These are phyloP conservation scores for Skeletonema grethae DNA, from an alignment of 108 stramenopile species.

Conservation along the genomic window DNA sequence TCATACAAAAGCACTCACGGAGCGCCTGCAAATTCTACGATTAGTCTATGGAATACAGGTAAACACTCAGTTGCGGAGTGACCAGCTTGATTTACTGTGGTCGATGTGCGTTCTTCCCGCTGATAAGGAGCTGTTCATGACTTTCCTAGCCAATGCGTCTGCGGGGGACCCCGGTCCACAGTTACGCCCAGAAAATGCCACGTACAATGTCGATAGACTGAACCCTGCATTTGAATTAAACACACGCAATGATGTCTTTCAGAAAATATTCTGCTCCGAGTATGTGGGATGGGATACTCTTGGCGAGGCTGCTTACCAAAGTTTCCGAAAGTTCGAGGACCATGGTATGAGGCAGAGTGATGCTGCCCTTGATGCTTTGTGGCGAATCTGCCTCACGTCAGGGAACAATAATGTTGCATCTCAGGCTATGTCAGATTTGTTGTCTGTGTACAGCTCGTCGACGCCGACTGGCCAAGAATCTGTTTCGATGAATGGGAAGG, in stretches of 20 bases:
- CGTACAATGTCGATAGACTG: conserved; percentile 45
- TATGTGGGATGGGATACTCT: conserved; percentile 59
- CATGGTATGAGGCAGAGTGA: conserved; percentile 20
- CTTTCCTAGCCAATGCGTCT: conserved; percentile 78
- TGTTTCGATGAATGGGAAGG: conserved; percentile 18
- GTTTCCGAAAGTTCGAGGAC: conserved; percentile 64
- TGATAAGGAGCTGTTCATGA: conserved; percentile 81
- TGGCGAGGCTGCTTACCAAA: conserved; percentile 65
- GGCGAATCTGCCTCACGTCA: conserved; percentile 80
- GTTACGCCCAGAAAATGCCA: conserved; percentile 34
- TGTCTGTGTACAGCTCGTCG: conserved; percentile 58
- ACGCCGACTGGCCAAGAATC: conserved; percentile 5
- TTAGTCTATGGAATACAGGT: conserved; percentile 73
- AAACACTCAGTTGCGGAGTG: conserved; percentile 47
- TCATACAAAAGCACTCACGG: conserved; percentile 50
- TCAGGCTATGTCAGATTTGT: conserved; percentile 83
- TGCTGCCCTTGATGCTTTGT: conserved; percentile 76
- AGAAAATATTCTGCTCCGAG: conserved; percentile 77
- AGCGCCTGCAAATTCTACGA: conserved; percentile 71
- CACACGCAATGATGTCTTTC: conserved; percentile 60
- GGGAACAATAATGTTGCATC: conserved; percentile 73
- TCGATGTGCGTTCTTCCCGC: conserved; percentile 59
- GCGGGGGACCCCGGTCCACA: conserved; percentile 21
- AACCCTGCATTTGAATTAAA: conserved; percentile 71
- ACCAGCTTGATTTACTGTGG: conserved; percentile 75